These are phyloP conservation scores for Tuber borchii DNA, from an alignment of 495 filamentous ascomycete species.

Conservation along the genomic window DNA sequence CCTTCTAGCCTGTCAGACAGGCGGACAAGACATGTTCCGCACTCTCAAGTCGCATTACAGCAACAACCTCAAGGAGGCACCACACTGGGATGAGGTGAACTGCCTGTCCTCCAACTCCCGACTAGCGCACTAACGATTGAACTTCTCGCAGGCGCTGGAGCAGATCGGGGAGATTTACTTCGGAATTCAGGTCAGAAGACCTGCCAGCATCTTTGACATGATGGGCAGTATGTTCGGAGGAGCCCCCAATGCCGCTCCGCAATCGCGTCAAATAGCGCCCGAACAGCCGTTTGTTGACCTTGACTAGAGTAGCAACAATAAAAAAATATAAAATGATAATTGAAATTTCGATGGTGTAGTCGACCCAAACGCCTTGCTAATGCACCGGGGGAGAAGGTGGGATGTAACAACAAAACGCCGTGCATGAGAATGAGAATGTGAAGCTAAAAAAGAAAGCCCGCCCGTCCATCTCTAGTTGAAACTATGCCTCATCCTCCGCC, in stretches of 20 bases:
- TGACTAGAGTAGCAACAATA: constrained; percentile 18
- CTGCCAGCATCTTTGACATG: constrained; percentile 91
- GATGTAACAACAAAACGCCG: neutral
- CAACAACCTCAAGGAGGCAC: constrained; percentile 63
- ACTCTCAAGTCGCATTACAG: constrained; percentile 77
- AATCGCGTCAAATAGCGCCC: constrained; percentile 21
- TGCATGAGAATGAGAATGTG: neutral
- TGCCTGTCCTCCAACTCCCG: neutral
- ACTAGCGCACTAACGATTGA: neutral
- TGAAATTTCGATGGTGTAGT: neutral
- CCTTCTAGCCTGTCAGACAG: constrained; percentile 74
- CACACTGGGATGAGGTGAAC: constrained; percentile 62
- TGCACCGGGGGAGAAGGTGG: neutral
- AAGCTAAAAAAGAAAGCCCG: neutral
- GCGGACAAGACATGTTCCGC: constrained; percentile 70
- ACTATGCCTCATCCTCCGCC: constrained; percentile 51
- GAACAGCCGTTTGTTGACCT: constrained; percentile 22
- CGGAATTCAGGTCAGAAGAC: constrained; percentile 78
- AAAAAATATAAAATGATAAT: neutral
- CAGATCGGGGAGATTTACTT: constrained; percentile 96
- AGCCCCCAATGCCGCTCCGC: constrained; percentile 42
- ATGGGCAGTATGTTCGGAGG: constrained; percentile 91
- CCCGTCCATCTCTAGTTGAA: neutral
- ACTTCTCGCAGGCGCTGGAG: constrained; percentile 52
- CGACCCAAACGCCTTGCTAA: neutral